Evolutionary conservation across 2,329 filamentous ascomycete species (phyloP), one percentile per base, ranked within the genome.

Genomic region (Leptographium galeiforme): DNA sequence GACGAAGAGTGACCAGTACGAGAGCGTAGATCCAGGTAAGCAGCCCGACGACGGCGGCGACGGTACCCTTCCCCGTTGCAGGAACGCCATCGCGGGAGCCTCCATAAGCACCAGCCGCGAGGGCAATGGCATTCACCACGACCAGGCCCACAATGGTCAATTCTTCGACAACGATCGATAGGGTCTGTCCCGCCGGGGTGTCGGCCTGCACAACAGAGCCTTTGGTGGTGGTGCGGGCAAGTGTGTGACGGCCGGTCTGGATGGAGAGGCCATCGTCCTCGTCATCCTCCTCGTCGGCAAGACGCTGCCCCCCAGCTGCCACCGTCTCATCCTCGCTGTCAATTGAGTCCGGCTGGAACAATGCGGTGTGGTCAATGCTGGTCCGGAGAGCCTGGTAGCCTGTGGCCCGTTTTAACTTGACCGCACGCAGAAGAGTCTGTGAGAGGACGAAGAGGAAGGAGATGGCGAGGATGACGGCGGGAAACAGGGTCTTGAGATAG

Each of bases 21-120:
- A 91, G 73, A 41, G 90, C 79, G 65, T 97, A 98, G 51, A 79
- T 68, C 91, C 93, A 97, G 34, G 81, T 81, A 12, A 81, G 68
- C 38, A 95, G 72, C 50, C 83, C 84, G 4, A 81, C 78, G 50
- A 85, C 72, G 11, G 82, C 79, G 30, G 82, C 80, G 53, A 81
- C 78, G 41, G 30, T 51, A 40, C 57, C 58, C 51, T 57, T 56
- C 53, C 18, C 30, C 56, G 79, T 63, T 18, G 69, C 75, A 51
- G 79, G 81, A 56, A 76, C 73, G 47, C 46, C 41, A 32, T 70
- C 75, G 51, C 79, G 81, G 56, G 76, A 73, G 18, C 69, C 69
- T 25, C 77, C 78, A 70, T 79, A 86, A 44, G 76, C 72, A 39
- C 76, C 70, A 1, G 79, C 78, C 1, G 79, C 67, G 52, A 93